A percentile compares a stretch with the other conserved stretches of the same genome.
Evolutionary conservation across 306 rosid genomes (phyloP).

Genomic region (Mucuna pruriens): DNA sequence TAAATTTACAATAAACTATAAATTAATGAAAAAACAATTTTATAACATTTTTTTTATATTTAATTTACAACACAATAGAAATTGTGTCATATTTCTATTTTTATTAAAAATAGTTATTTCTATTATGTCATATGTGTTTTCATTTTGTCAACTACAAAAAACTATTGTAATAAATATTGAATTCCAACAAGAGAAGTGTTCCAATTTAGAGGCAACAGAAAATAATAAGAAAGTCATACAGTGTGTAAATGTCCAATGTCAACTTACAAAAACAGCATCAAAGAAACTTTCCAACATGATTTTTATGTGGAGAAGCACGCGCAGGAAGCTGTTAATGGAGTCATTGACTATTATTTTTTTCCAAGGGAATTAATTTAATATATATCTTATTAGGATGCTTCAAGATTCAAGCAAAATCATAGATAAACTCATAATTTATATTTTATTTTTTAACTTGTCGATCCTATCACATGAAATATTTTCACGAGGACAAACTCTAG

Average conservation of each 20-base stretch:
- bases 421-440: not conserved
- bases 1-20: no score
- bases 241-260: not conserved
- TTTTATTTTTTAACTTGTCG: not conserved
- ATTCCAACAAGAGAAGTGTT: not conserved
- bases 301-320: no score
- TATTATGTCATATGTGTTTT: no score
- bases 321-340: not conserved
- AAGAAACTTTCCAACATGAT: not conserved
- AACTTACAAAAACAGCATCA: not conserved
- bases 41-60: no score
- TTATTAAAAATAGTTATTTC: no score
- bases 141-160: no score
- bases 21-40: no score
- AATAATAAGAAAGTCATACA: not conserved
- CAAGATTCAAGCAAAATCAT: not conserved
- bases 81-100: no score
- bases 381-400: not conserved
- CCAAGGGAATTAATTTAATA: not conserved
- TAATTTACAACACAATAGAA: no score
- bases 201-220: not conserved
- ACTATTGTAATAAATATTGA: no score
- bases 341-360: not conserved
- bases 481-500: not conserved
- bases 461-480: not conserved